Base-by-base conservation (phyloP, 2,329 filamentous ascomycete genomes). In the Alternaria atra region DNA sequence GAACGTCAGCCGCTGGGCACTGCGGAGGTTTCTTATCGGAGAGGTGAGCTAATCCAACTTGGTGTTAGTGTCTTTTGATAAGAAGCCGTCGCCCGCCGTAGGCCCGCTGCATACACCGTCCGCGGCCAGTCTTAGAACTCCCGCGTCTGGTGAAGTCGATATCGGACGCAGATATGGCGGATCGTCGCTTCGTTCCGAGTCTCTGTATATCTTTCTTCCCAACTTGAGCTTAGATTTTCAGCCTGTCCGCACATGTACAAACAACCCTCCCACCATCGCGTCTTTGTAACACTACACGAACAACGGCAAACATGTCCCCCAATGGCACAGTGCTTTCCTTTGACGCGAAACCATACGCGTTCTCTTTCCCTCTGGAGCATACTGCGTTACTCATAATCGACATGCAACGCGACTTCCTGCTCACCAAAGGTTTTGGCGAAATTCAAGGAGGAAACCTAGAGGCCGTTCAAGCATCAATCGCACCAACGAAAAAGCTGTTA, bases 321-420 rank as follows among this genome's bases (percentile, higher is more conserved):
- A 42, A 37, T 39, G 13, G 43, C 13, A 40, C 48, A 8, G 50
- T 65, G 23, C 58, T 73, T 13, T 73, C 72, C 4, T 70, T 77
- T 29, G 71, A 77, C 25, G 75, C 74, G 34, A 76, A 74, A 60
- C 84, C 84, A 12, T 86, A 86, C 69, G 72, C 79, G 3, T 86
- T 82, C 68, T 76, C 73, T 4, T 86, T 86, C 59, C 77, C 80
- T 17, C 73, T 78, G 25, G 74, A 78, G 29, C 79, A 80, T 8
- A 84, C 83, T 1, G 84, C 84, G 8, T 70, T 85, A 23, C 71
- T 85, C 50, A 77, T 85, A 53, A 84, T 85, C 61, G 83, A 85
- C 65, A 84, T 85, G 82, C 83, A 85, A 61, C 72, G 83, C 39
- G 83, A 85, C 62, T 84, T 85, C 61, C 69, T 86, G 6, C 80